Conservation (phyloP, 306 rosid species). For the Citrullus mucosospermus region DNA sequence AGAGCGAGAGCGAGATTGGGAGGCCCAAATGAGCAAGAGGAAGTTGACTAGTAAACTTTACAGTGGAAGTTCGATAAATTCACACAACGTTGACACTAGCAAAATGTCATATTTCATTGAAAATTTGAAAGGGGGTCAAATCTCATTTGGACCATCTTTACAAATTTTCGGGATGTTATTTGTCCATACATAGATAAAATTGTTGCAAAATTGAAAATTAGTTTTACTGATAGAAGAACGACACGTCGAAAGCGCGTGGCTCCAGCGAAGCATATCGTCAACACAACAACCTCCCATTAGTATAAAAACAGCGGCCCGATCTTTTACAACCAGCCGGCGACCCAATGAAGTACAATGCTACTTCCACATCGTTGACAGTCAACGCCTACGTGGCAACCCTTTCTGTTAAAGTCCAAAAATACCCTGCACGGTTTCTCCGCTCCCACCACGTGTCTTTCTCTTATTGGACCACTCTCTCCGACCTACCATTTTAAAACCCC, state of each 20-base stretch:
- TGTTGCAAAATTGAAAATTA: not conserved
- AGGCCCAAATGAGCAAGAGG: no score
- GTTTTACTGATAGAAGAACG: not conserved
- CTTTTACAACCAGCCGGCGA: not conserved
- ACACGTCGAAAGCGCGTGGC: not conserved
- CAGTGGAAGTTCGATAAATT: no score
- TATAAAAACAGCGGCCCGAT: not conserved
- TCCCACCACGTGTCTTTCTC: not conserved
- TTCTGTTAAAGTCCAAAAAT: constrained; percentile 1
- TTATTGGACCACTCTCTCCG: not conserved
- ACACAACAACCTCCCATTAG: not conserved
- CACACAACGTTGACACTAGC: no score
- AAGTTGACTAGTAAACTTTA: no score
- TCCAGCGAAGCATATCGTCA: not conserved
- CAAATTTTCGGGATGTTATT: no score
- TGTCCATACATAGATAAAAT: no score
- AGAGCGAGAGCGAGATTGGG: no score
- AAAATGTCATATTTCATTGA: no score
- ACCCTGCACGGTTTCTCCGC: not conserved
- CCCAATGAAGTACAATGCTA: constrained; percentile 4
- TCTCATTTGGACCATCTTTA: no score
- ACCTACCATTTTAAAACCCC: constrained; percentile 10
- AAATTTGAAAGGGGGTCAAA: no score
- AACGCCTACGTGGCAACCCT: not conserved
- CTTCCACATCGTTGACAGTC: constrained; percentile 6